These are phyloP conservation scores for Boletellus ananas DNA, from an alignment of 768 basidiomycete species.

Conservation along the genomic window DNA sequence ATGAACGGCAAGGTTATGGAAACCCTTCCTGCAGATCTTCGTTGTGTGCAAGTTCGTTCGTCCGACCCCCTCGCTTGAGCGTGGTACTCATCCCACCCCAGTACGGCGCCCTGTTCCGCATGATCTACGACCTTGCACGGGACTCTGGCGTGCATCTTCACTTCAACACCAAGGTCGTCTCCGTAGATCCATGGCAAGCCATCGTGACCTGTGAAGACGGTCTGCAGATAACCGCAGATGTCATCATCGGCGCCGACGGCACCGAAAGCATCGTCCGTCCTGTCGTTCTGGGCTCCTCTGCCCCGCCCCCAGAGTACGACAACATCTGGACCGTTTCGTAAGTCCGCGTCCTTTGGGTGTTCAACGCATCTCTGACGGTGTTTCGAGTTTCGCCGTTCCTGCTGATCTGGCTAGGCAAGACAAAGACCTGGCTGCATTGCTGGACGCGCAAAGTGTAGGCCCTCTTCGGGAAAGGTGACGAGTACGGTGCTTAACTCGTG, in stretches of 20 bases:
- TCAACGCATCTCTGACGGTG: neutral
- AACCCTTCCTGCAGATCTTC: conserved; percentile 44
- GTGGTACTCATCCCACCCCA: conserved; percentile 17
- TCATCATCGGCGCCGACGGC: conserved; percentile 62
- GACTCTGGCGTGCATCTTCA: conserved; percentile 46
- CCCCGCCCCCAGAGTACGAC: conserved; percentile 10
- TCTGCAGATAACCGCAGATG: conserved; percentile 42
- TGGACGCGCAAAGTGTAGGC: conserved; percentile 14
- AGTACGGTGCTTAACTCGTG: neutral
- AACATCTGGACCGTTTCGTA: conserved; percentile 15
- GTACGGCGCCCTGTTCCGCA: conserved; percentile 50
- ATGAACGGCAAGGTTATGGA: conserved; percentile 43
- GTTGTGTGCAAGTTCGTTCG: conserved; percentile 46
- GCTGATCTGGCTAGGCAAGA: conserved; percentile 15
- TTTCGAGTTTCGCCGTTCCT: conserved; percentile 16
- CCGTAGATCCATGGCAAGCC: conserved; percentile 30
- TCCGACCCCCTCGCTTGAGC: neutral
- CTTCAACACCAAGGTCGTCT: conserved; percentile 38
- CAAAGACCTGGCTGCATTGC: conserved; percentile 11
- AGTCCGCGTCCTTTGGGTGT: neutral
- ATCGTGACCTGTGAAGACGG: conserved; percentile 37
- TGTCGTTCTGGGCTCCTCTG: conserved; percentile 27
- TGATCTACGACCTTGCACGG: conserved; percentile 45
- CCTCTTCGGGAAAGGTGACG: neutral
- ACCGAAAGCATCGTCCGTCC: conserved; percentile 40